Evolutionary conservation across 2,329 filamentous ascomycete genomes (phyloP).

Genomic region (Decorospora gaudefroyi): DNA sequence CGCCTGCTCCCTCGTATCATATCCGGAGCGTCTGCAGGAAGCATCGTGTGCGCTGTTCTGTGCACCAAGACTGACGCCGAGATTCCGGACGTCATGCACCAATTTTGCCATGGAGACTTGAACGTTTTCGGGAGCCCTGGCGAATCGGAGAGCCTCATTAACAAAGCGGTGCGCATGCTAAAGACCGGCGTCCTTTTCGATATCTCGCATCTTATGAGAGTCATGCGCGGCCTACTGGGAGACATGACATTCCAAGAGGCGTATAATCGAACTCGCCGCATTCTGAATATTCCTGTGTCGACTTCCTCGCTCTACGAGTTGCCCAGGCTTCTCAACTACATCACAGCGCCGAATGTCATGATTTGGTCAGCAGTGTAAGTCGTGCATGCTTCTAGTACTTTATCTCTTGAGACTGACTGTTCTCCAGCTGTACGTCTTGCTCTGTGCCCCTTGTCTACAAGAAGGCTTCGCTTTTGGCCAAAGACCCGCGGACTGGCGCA

Average conservation of each 20-base stretch:
- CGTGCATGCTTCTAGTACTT: too few species aligned
- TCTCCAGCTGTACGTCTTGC: slow-evolving; percentile 81
- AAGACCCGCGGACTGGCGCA: slow-evolving; percentile 78
- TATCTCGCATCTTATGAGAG: slow-evolving; percentile 76
- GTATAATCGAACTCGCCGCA: slow-evolving; percentile 89
- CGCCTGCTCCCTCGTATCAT: slow-evolving; percentile 81
- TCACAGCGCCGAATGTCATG: slow-evolving; percentile 90
- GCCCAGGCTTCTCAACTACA: slow-evolving; percentile 84
- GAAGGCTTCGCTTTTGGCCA: slow-evolving; percentile 76
- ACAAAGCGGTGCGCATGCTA: slow-evolving; percentile 71
- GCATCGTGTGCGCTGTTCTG: slow-evolving; percentile 80
- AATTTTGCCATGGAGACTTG: slow-evolving; percentile 79
- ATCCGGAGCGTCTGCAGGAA: slow-evolving; percentile 84
- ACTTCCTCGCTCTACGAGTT: slow-evolving; percentile 85
- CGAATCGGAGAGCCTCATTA: slow-evolving; percentile 65
- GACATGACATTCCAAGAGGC: slow-evolving; percentile 95
- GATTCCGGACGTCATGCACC: slow-evolving; percentile 68
- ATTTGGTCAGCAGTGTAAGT: slow-evolving; percentile 88
- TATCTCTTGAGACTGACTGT: too few species aligned
- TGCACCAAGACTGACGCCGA: slow-evolving; percentile 79
- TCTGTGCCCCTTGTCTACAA: slow-evolving; percentile 88
- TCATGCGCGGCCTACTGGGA: slow-evolving; percentile 79
- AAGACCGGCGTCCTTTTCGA: slow-evolving; percentile 87
- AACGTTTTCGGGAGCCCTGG: slow-evolving; percentile 73
- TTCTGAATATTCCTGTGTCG: slow-evolving; percentile 93